Percentiles rank a stretch among this genome's conserved stretches.
These are phyloP conservation scores for Salvia hispanica DNA, from an alignment of 257 asterid species.

Conservation along the genomic window DNA sequence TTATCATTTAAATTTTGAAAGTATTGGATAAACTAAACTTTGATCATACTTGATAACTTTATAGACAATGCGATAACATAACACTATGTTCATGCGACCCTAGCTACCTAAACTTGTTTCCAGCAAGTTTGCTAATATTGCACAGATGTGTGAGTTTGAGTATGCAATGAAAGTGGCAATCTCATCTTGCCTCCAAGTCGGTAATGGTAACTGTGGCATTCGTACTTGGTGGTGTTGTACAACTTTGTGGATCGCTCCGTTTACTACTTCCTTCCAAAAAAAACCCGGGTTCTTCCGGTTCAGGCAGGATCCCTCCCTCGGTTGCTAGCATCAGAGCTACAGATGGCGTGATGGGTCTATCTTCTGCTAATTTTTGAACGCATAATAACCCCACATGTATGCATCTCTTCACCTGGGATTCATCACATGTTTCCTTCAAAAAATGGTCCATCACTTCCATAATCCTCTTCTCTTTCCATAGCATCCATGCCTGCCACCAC, in stretches of 20 bases:
- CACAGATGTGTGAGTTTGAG: no score
- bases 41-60: no score
- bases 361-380: slow-evolving; percentile 35
- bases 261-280: slow-evolving; percentile 28
- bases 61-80: no score
- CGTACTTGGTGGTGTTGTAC: no score
- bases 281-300: slow-evolving; percentile 45
- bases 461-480: slow-evolving; percentile 35
- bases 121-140: no score
- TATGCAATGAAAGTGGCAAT: no score
- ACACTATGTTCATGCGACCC: no score
- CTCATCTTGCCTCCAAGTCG: no score
- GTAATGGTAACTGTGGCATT: background rate
- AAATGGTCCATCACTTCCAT: slow-evolving; percentile 36
- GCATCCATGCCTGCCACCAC: slow-evolving; percentile 29
- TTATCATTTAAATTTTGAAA: no score
- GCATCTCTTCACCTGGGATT: slow-evolving; percentile 44
- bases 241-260: background rate
- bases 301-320: slow-evolving; percentile 34
- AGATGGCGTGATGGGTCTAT: slow-evolving; percentile 40
- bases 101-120: no score
- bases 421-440: slow-evolving; percentile 18
- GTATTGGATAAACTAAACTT: no score
- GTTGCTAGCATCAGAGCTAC: slow-evolving; percentile 38
- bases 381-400: slow-evolving; percentile 45